A percentile compares a stretch with the other conserved stretches of the same genome.
phyloP scores from a whole-genome alignment of 2,329 filamentous ascomycete species.

The Pezicula radicicola region DNA sequence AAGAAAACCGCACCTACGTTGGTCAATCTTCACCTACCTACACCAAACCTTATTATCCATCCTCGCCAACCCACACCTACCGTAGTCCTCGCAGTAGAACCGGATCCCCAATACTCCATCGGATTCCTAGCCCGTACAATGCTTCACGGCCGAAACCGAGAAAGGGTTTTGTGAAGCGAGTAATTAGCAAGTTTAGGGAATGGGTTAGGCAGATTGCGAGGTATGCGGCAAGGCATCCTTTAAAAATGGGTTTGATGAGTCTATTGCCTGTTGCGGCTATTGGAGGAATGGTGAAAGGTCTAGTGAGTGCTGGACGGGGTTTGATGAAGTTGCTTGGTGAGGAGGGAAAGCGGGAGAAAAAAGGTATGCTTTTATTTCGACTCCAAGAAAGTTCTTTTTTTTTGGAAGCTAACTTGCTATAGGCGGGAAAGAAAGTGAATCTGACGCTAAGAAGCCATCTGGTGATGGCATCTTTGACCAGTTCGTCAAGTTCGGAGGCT shows the following conservation, averaged over 20 bases:
- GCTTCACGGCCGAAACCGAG: conserved; percentile 20
- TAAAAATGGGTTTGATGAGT: conserved; percentile 18
- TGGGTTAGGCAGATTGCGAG: conserved; percentile 12
- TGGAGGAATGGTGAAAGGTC: conserved; percentile 12
- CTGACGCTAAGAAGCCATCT: conserved; percentile 12
- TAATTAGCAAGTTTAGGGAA: conserved; percentile 13
- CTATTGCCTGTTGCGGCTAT: conserved; percentile 20
- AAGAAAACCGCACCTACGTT: no score
- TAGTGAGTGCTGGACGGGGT: conserved; percentile 4
- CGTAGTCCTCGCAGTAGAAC: background rate
- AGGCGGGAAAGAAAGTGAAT: background rate
- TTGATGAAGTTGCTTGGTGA: conserved; percentile 4
- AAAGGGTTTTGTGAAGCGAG: conserved; percentile 18
- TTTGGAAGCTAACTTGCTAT: background rate
- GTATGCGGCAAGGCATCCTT: conserved; percentile 20
- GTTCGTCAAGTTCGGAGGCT: conserved; percentile 21
- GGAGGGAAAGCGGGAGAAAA: conserved; percentile 4
- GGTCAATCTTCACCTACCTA: background rate
- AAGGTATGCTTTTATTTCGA: conserved; percentile 2
- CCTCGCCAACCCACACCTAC: background rate
- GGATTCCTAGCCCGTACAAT: conserved; percentile 14
- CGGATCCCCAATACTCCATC: background rate
- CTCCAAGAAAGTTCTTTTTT: background rate
- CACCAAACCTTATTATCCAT: background rate
- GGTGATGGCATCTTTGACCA: conserved; percentile 19